Evolutionary conservation across 805 yeast genomes (phyloP).

Genomic region (Candida broadrunensis): DNA sequence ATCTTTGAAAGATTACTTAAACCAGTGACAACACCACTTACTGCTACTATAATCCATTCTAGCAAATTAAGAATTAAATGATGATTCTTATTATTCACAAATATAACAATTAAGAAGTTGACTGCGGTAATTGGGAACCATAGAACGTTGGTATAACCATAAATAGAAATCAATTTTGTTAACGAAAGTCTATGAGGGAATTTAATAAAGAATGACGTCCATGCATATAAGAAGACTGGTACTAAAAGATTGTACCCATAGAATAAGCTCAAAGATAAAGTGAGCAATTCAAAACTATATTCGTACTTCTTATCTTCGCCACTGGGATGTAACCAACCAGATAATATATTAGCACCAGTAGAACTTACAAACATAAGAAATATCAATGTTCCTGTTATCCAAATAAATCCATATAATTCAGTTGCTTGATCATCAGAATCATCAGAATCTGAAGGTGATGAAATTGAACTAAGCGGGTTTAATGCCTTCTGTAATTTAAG

Average conservation of each 20-base stretch:
- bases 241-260: conserved; percentile 72
- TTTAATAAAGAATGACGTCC: conserved; percentile 52
- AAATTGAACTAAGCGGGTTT: conserved; percentile 45
- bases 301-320: conserved; percentile 45
- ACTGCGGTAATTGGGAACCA: conserved; percentile 83
- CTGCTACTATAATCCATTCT: conserved; percentile 60
- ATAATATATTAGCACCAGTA: conserved; percentile 64
- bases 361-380: conserved; percentile 72
- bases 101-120: conserved; percentile 54
- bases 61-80: conserved; percentile 44
- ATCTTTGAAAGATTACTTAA: conserved; percentile 48
- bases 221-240: conserved; percentile 55
- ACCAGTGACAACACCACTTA: conserved; percentile 64
- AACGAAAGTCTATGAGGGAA: conserved; percentile 48
- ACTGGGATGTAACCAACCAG: conserved; percentile 48
- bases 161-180: conserved; percentile 65
- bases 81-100: conserved; percentile 32
- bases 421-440: conserved; percentile 40
- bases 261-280: conserved; percentile 66
- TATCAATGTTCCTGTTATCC: conserved; percentile 85
- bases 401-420: conserved; percentile 84
- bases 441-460: conserved; percentile 14
- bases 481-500: conserved; percentile 51
- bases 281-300: conserved; percentile 58
- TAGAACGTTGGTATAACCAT: conserved; percentile 78